These are phyloP conservation scores for Ustilago trichophora DNA, from an alignment of 1,284 basidiomycete genomes.

Conservation along the genomic window DNA sequence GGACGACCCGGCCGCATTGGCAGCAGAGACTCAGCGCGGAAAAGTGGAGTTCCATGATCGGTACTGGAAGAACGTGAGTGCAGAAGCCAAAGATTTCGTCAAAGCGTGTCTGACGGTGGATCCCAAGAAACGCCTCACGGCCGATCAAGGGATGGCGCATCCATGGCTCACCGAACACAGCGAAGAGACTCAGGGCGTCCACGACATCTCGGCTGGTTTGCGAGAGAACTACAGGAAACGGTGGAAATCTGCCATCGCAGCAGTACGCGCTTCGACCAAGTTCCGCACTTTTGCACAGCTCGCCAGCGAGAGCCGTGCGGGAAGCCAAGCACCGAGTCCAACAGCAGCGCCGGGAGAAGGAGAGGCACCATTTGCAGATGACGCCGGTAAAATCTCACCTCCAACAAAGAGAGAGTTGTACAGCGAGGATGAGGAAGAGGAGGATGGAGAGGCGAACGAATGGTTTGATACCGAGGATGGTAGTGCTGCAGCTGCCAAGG, in stretches of 20 bases:
- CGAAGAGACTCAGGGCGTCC: slow-evolving; percentile 35
- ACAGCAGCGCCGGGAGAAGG: slow-evolving; percentile 3
- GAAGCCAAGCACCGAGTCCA: slow-evolving; percentile 5
- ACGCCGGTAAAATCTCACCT: slow-evolving; percentile 32
- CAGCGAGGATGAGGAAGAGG: slow-evolving; percentile 37
- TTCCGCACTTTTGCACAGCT: slow-evolving; percentile 57
- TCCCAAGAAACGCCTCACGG: slow-evolving; percentile 77
- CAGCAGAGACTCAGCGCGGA: slow-evolving; percentile 82
- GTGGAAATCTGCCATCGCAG: slow-evolving; percentile 64
- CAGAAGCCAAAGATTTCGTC: slow-evolving; percentile 84
- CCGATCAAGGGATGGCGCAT: slow-evolving; percentile 76
- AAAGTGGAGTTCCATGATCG: slow-evolving; percentile 83
- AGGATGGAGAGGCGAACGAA: slow-evolving; percentile 18
- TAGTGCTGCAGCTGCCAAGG: slow-evolving; percentile 5
- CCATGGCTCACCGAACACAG: slow-evolving; percentile 65
- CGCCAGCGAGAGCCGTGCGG: slow-evolving; percentile 26
- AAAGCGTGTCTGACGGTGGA: slow-evolving; percentile 78
- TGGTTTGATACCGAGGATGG: slow-evolving; percentile 42
- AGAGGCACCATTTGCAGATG: slow-evolving; percentile 1
- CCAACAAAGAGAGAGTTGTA: slow-evolving; percentile 50
- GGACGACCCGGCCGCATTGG: slow-evolving; percentile 78
- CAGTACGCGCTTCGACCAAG: slow-evolving; percentile 63
- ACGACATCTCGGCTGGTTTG: slow-evolving; percentile 62
- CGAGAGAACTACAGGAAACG: slow-evolving; percentile 64
- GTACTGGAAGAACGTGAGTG: slow-evolving; percentile 90